phyloP scores from a whole-genome alignment of 306 rosid species.

The Comarum palustre region DNA sequence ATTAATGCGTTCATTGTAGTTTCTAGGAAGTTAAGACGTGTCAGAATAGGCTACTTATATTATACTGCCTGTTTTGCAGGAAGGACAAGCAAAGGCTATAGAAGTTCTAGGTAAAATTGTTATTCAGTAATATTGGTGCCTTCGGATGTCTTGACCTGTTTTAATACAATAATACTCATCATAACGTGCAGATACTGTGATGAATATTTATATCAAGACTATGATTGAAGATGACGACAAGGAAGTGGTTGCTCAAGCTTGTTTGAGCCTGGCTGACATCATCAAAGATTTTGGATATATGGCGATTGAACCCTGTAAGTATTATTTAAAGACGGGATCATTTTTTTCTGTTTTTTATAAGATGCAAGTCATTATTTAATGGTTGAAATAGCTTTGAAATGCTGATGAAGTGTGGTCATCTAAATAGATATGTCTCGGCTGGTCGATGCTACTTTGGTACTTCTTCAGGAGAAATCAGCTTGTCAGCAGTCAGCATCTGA shows the following conservation, averaged over 20 bases:
- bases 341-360: neutral
- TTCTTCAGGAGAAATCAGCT: conserved; percentile 80
- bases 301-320: conserved; percentile 83
- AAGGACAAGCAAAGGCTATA: conserved; percentile 64
- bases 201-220: conserved; percentile 74
- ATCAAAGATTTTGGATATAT: conserved; percentile 76
- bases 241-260: conserved; percentile 95
- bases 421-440: conserved; percentile 59
- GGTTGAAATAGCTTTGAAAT: conserved; percentile 25
- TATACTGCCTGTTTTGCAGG: conserved; percentile 52
- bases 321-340: conserved; percentile 20
- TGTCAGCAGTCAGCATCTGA: conserved; percentile 82
- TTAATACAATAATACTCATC: conserved; percentile 10
- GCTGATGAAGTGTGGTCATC: conserved; percentile 19
- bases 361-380: neutral
- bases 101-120: conserved; percentile 66
- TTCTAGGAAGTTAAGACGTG: neutral
- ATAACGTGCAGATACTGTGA: conserved; percentile 61
- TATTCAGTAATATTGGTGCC: conserved; percentile 18
- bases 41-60: conserved; percentile 7
- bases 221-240: conserved; percentile 94
- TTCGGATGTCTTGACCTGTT: conserved; percentile 3
- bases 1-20: neutral
- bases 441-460: conserved; percentile 69
- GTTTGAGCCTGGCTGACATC: conserved; percentile 80